phyloP scores from a whole-genome alignment of 1,139 yeast genomes.

The Suhomyces wounanorum region DNA sequence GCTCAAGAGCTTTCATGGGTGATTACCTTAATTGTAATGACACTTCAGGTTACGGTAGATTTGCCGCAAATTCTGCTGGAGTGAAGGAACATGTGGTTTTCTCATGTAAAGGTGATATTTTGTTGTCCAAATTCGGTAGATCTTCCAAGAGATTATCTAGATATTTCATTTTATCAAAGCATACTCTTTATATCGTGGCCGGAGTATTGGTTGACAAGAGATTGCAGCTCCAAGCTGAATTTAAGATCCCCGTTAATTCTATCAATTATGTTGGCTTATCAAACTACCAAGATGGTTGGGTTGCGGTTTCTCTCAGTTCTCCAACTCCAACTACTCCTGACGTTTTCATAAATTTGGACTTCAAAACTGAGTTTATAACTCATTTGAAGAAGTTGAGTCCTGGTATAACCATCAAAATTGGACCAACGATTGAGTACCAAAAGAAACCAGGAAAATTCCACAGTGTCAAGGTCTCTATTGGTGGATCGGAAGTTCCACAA shows the following conservation, averaged over 20 bases:
- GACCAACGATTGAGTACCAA: slow-evolving; percentile 74
- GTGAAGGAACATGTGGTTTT: slow-evolving; percentile 72
- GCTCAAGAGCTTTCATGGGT: slow-evolving; percentile 90
- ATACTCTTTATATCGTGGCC: slow-evolving; percentile 65
- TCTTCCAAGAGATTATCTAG: slow-evolving; percentile 81
- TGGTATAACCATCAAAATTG: slow-evolving; percentile 63
- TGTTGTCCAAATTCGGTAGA: slow-evolving; percentile 87
- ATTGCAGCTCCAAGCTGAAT: slow-evolving; percentile 66
- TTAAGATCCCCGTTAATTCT: slow-evolving; percentile 57
- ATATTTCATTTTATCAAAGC: slow-evolving; percentile 66
- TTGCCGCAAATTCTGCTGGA: slow-evolving; percentile 65
- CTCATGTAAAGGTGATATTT: slow-evolving; percentile 77
- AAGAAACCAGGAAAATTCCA: slow-evolving; percentile 89
- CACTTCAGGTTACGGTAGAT: slow-evolving; percentile 68
- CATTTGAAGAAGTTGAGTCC: slow-evolving; percentile 68
- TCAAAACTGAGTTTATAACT: slow-evolving; percentile 88
- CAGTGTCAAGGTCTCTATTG: slow-evolving; percentile 65
- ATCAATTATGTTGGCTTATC: slow-evolving; percentile 73
- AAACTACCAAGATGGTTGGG: slow-evolving; percentile 87
- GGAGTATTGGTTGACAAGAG: slow-evolving; percentile 75
- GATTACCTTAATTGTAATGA: slow-evolving; percentile 90
- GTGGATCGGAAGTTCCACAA: slow-evolving; percentile 56
- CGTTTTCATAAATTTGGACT: slow-evolving; percentile 72
- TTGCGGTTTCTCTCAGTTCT: slow-evolving; percentile 63
- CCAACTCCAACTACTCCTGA: slow-evolving; percentile 68